Percentiles rank a stretch among this genome's conserved stretches.
phyloP scores from a whole-genome alignment of 2,329 filamentous ascomycete species.

The Hypoxylon sp. region DNA sequence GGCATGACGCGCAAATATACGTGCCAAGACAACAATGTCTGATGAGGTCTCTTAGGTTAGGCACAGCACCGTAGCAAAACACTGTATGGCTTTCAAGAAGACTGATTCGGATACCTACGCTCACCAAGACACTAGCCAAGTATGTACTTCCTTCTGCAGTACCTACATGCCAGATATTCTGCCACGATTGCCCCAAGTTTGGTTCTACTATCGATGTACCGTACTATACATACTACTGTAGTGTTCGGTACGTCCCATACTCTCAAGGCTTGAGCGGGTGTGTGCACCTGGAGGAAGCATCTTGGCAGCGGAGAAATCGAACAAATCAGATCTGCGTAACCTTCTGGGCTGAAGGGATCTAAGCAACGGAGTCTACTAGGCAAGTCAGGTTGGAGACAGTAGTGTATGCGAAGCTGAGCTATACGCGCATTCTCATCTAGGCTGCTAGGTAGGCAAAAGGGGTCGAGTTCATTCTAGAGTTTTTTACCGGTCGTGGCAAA shows the following conservation, averaged over 20 bases:
- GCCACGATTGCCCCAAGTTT: slow-evolving; percentile 42
- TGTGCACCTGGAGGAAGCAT: slow-evolving; percentile 31
- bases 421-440: slow-evolving; percentile 1
- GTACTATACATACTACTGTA: slow-evolving; percentile 26
- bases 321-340: slow-evolving; percentile 30
- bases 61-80: slow-evolving; percentile 24
- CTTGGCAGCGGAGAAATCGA: slow-evolving; percentile 43
- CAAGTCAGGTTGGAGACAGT: slow-evolving; percentile 3
- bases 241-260: slow-evolving; percentile 24
- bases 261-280: slow-evolving; percentile 16
- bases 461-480: slow-evolving; percentile 19
- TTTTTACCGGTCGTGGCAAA: slow-evolving; percentile 12
- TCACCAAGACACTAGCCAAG: slow-evolving; percentile 19
- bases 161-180: slow-evolving; percentile 30
- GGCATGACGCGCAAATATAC: slow-evolving; percentile 42
- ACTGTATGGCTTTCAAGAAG: slow-evolving; percentile 28
- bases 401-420: neutral
- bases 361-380: slow-evolving; percentile 13
- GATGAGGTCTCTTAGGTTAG: slow-evolving; percentile 31
- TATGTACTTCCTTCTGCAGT: slow-evolving; percentile 6
- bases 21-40: slow-evolving; percentile 42
- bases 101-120: slow-evolving; percentile 23
- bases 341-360: slow-evolving; percentile 22
- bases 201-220: slow-evolving; percentile 32
- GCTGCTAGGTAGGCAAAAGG: neutral